Base-by-base conservation (phyloP, 805 yeast genomes). In the Kodamaea nitidulidarum region DNA sequence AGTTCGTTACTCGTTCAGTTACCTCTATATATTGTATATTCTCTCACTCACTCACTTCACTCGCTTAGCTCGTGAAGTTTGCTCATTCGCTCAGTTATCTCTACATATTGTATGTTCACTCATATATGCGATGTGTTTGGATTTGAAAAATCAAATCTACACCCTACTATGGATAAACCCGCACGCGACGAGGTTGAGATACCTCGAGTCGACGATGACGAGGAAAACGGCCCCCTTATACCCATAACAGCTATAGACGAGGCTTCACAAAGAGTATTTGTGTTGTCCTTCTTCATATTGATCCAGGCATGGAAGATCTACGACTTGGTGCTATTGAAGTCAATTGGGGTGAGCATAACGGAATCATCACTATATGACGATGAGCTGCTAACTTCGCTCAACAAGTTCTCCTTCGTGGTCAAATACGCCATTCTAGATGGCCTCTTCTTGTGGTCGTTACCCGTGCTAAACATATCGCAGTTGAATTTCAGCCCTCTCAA, bases 281-380 rank as follows among this genome's bases (percentile, higher is more conserved):
- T 80, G 2, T 57, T 81, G n/a, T 75, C 86, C 1, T 44, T 85
- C 8, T 86, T 88, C 54, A 65, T 75, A 2, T 67, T 84, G 24
- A 70, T 91, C n/a, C 97, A 90, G 59, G 76, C 86, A n/a, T 84
- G 84, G 76, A 91, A 93, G 55, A 41, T 86, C 1, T 85, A 84
- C 49, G 95, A 87, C 55, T 60, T 85, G 30, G 61, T 81, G 24
- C 56, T 78, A 15, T 61, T 85, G 41, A 80, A 80, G 49, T 69
- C 75, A 17, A 73, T 69, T 12, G 20, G 22, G 12, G 22, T 21
- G 11, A 32, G 28, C 12, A 7, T 15, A 9, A 18, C 29, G 5
- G 36, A 32, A 11, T 16, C 32, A 3, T 41, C 30, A 16, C 9
- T 41, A 47, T 26, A 59, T 56, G 37, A 65, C 10, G 42, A 63